Evolutionary conservation across 1,284 basidiomycete genomes (phyloP), one percentile per base, ranked within the genome.

Genomic region (Cryptococcus hybrid): DNA sequence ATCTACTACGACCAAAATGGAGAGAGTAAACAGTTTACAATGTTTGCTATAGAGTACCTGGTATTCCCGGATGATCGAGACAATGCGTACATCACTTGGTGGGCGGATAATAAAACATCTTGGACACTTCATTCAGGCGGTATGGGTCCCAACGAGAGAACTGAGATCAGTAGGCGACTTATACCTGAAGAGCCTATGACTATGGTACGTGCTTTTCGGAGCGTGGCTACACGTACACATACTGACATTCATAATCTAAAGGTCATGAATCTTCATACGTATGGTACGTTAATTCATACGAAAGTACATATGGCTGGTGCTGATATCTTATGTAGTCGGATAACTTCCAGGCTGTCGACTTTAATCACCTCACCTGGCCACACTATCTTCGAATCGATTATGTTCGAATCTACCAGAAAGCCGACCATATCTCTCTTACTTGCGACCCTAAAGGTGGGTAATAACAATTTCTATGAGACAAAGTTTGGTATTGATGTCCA

Each of bases 171-270:
- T 1, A 82, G 84, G 42, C 82, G 94, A 47, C 84, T 87, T 3
- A 82, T 97, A 42, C 84, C 92, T 0, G 85, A 89, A 67, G 92
- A 93, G 73, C 90, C 91, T 2, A 85, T 93, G 88, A 64, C 68
- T 5, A 69, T 77, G 68, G 73, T 76, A 42, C 51, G 70, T 15
- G 24, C 13, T 50, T 50, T 24, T 30, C 24, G n/a, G 7, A 7
- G 12, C 15, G 12, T n/a, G 18, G 8, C 18, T 13, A 46, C 45
- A 46, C 11, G 11, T 46, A 37, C 88, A 91, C 73, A 81, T 94
- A 68, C 84, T 94, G 63, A 88, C 89, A 68, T 92, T 94, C 66
- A 74, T 73, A 53, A 71, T 75, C 24, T 24, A 24, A 24, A 24
- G 24, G 24, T 24, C 24, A 24, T 24, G 24, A 24, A 24, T 24